Conservation (phyloP, 306 rosid species). For the Acacia melanoxylon region DNA sequence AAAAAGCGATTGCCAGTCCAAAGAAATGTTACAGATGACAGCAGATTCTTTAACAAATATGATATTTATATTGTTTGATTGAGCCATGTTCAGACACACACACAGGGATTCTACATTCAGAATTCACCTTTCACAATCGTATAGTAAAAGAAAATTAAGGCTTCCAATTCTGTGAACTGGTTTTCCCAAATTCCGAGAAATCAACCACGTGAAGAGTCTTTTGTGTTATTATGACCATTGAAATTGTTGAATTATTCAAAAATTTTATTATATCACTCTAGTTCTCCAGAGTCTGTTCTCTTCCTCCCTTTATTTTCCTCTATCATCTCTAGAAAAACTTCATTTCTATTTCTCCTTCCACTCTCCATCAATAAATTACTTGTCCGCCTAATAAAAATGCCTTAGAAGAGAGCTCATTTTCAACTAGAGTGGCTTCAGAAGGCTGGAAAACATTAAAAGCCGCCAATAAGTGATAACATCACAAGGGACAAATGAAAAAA, state of each 20-base stretch:
- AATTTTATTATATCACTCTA: background rate
- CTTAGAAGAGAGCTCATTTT: background rate
- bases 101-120: background rate
- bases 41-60: background rate
- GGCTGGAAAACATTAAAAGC: conserved; percentile 18
- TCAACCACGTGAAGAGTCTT: background rate
- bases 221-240: background rate
- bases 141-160: background rate
- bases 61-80: background rate
- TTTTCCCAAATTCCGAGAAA: background rate
- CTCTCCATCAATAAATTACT: background rate
- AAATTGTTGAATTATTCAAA: background rate
- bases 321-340: background rate
- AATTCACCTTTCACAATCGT: background rate
- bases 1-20: background rate
- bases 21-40: background rate
- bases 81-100: too few species aligned
- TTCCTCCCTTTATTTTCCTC: background rate
- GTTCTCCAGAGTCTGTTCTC: background rate
- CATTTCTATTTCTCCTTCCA: background rate
- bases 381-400: background rate
- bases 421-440: background rate
- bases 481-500: conserved; percentile 14
- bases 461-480: background rate
- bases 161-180: background rate